Percentiles rank a stretch among this genome's conserved stretches.
These are phyloP conservation scores for Didymosphaeria variabile DNA, from an alignment of 2,329 filamentous ascomycete species.

Conservation along the genomic window DNA sequence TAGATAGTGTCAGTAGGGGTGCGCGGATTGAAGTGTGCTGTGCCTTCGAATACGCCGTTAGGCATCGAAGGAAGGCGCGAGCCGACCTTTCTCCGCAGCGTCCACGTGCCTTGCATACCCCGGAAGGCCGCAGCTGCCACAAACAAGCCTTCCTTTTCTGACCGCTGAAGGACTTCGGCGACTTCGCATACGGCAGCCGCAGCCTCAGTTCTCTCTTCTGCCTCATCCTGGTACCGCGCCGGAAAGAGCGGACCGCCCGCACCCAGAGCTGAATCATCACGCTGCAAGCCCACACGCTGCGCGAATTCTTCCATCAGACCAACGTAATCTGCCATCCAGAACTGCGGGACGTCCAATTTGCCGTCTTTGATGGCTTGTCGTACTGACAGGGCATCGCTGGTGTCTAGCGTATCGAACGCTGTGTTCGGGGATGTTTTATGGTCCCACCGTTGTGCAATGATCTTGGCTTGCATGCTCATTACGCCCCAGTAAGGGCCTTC, in stretches of 20 bases:
- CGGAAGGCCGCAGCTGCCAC: constrained; percentile 74
- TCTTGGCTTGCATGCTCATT: constrained; percentile 84
- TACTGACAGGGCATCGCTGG: constrained; percentile 47
- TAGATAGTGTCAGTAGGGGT: constrained; percentile 58
- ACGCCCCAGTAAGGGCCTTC: constrained; percentile 86
- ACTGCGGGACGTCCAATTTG: constrained; percentile 67
- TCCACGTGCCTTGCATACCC: constrained; percentile 76
- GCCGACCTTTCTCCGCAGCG: constrained; percentile 65
- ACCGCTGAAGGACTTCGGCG: constrained; percentile 50
- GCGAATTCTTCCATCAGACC: constrained; percentile 78
- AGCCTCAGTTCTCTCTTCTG: constrained; percentile 51
- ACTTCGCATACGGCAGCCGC: constrained; percentile 58
- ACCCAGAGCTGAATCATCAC: constrained; percentile 51
- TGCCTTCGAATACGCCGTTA: constrained; percentile 71
- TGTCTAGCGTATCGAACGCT: constrained; percentile 56
- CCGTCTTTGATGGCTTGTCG: constrained; percentile 52
- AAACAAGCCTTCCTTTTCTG: constrained; percentile 59
- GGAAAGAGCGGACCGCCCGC: constrained; percentile 60
- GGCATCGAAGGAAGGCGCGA: constrained; percentile 67
- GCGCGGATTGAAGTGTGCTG: constrained; percentile 70
- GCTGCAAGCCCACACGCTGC: constrained; percentile 63
- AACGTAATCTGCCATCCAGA: constrained; percentile 83
- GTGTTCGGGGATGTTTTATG: constrained; percentile 34
- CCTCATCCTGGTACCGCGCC: constrained; percentile 41
- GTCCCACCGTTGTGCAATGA: constrained; percentile 70